Evolutionary conservation across 495 filamentous ascomycete species (phyloP).

Genomic region (Penicillium lividum): DNA sequence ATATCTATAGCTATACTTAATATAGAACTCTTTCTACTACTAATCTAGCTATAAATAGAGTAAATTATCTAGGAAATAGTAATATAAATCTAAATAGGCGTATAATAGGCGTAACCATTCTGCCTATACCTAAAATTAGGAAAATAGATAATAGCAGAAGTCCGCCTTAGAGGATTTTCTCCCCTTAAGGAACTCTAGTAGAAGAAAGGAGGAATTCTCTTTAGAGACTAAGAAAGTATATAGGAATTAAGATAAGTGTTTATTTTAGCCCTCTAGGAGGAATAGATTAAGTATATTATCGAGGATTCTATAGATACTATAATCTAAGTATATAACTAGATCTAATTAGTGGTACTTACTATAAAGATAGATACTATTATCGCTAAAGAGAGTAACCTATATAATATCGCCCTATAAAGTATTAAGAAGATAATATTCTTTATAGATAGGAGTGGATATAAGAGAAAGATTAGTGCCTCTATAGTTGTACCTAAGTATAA

Average conservation of each 20-base stretch:
- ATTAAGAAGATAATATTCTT: too few species aligned
- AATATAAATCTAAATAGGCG: background rate
- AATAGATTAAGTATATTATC: background rate
- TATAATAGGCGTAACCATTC: background rate
- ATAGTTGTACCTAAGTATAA: too few species aligned
- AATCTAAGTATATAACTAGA: background rate
- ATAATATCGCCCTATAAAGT: too few species aligned
- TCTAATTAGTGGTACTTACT: too few species aligned
- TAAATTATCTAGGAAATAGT: background rate
- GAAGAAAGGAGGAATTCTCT: background rate
- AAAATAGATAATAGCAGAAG: background rate
- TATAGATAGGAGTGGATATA: too few species aligned
- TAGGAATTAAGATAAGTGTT: background rate
- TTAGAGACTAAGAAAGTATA: background rate
- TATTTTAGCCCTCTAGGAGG: background rate
- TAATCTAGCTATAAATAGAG: background rate
- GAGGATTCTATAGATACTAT: background rate
- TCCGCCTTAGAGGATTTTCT: background rate
- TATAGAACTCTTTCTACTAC: background rate
- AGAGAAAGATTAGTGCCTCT: too few species aligned
- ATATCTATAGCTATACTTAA: background rate
- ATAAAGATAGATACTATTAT: too few species aligned
- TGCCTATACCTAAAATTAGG: too few species aligned
- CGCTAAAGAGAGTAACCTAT: too few species aligned
- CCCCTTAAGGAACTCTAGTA: background rate